phyloP scores from a whole-genome alignment of 208 protist genomes.

The Phytomonas serpens region DNA sequence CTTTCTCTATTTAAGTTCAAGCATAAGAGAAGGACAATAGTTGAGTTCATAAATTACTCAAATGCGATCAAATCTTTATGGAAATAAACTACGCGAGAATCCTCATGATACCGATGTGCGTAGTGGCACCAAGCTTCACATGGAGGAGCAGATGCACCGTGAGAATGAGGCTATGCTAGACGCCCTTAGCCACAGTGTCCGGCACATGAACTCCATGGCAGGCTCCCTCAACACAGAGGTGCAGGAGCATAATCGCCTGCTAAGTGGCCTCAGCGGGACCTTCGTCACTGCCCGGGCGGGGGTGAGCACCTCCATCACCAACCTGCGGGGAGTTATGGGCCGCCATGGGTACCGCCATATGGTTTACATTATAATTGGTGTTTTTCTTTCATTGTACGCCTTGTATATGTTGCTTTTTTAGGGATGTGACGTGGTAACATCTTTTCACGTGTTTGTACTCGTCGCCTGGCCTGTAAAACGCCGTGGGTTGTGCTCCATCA shows the following conservation, averaged over 20 bases:
- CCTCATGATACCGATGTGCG: neutral
- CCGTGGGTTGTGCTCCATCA: too few species aligned
- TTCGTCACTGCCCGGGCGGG: constrained; percentile 48
- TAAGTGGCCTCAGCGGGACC: constrained; percentile 28
- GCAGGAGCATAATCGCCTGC: constrained; percentile 64
- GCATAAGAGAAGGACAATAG: neutral
- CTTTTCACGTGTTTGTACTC: neutral
- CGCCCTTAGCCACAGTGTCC: constrained; percentile 50
- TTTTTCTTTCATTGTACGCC: constrained; percentile 37
- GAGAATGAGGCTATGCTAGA: constrained; percentile 78
- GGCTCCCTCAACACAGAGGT: constrained; percentile 47
- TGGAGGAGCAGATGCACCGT: constrained; percentile 48
- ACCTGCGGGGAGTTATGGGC: constrained; percentile 41
- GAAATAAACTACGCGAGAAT: neutral
- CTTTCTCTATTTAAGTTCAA: neutral
- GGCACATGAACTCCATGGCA: constrained; percentile 55
- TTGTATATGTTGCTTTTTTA: constrained; percentile 17
- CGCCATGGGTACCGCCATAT: constrained; percentile 61
- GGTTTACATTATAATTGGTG: constrained; percentile 18
- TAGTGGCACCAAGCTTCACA: constrained; percentile 18
- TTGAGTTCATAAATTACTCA: neutral
- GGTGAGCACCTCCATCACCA: constrained; percentile 37
- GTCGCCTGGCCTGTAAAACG: too few species aligned
- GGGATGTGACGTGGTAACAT: neutral
- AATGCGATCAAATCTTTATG: constrained; percentile 71